Conservation (phyloP, 2,329 filamentous ascomycete genomes). For the Didymella glomerata region DNA sequence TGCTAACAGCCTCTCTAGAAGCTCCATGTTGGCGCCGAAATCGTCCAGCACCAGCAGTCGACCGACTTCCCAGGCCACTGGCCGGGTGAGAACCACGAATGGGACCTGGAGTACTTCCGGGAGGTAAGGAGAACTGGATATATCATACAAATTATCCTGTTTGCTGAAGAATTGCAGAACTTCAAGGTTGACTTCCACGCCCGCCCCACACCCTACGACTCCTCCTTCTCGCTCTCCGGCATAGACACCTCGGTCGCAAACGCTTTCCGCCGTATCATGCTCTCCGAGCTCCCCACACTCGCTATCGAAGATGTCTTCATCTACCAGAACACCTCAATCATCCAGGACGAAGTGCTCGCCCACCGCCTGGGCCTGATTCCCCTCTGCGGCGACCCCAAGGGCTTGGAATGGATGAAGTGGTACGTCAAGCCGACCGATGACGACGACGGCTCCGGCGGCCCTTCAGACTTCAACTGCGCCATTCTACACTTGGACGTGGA, state of each 20-base stretch:
- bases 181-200: constrained; percentile 84
- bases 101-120: constrained; percentile 77
- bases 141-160: too few species aligned
- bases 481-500: constrained; percentile 78
- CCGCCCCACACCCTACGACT: constrained; percentile 73
- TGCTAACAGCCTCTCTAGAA: constrained; percentile 62
- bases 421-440: constrained; percentile 72
- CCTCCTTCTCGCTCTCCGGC: constrained; percentile 90
- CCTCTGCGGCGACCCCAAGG: constrained; percentile 79
- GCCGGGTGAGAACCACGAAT: constrained; percentile 85
- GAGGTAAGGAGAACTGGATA: constrained; percentile 51
- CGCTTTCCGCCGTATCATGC: constrained; percentile 94
- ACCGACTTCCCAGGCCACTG: constrained; percentile 93
- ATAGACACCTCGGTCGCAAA: constrained; percentile 94
- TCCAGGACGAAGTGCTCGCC: constrained; percentile 95
- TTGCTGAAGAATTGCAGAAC: constrained; percentile 51
- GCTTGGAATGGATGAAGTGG: constrained; percentile 83
- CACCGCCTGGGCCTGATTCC: constrained; percentile 91
- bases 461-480: constrained; percentile 85
- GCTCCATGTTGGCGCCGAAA: constrained; percentile 87
- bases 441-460: constrained; percentile 52
- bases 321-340: constrained; percentile 95
- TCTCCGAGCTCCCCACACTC: constrained; percentile 91
- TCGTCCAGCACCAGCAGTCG: constrained; percentile 85
- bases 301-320: constrained; percentile 95